These are phyloP conservation scores for Echium plantagineum DNA, from an alignment of 257 asterid genomes.

Conservation along the genomic window DNA sequence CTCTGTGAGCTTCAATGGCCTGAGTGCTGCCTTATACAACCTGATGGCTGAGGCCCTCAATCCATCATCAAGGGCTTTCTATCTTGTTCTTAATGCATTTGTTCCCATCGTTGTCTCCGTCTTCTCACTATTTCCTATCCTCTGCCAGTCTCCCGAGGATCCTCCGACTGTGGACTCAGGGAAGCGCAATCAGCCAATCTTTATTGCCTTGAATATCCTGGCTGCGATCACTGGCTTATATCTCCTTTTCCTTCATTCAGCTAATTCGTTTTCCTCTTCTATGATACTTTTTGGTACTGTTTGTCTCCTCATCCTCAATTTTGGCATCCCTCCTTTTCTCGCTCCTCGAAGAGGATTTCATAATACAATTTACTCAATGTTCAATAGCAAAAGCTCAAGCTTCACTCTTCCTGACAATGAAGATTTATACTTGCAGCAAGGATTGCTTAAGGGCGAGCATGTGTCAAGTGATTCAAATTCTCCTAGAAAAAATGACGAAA, in stretches of 20 bases:
- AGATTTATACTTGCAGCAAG: constrained; percentile 51
- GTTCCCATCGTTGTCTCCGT: constrained; percentile 56
- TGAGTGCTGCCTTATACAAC: constrained; percentile 83
- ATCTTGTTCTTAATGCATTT: constrained; percentile 73
- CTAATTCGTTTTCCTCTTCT: constrained; percentile 18
- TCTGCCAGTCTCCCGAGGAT: constrained; percentile 42
- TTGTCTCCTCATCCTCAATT: constrained; percentile 47
- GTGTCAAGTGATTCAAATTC: constrained; percentile 20
- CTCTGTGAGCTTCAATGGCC: constrained; percentile 74
- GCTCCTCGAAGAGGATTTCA: constrained; percentile 64
- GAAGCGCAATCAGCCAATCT: constrained; percentile 48
- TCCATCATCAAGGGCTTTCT: constrained; percentile 41
- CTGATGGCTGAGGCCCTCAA: constrained; percentile 47
- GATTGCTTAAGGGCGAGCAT: constrained; percentile 31
- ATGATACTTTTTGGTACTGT: constrained; percentile 51
- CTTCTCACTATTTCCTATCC: constrained; percentile 46
- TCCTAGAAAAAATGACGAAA: constrained; percentile 6
- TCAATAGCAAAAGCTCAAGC: constrained; percentile 34
- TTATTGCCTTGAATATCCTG: constrained; percentile 32
- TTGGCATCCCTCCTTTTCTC: constrained; percentile 59
- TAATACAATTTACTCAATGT: constrained; percentile 28
- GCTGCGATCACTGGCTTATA: constrained; percentile 68
- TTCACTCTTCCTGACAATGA: constrained; percentile 54
- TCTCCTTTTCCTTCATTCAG: constrained; percentile 60
- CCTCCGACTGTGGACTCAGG: constrained; percentile 24